These are phyloP conservation scores for Piloderma croceum DNA, from an alignment of 768 basidiomycete genomes.

Conservation along the genomic window DNA sequence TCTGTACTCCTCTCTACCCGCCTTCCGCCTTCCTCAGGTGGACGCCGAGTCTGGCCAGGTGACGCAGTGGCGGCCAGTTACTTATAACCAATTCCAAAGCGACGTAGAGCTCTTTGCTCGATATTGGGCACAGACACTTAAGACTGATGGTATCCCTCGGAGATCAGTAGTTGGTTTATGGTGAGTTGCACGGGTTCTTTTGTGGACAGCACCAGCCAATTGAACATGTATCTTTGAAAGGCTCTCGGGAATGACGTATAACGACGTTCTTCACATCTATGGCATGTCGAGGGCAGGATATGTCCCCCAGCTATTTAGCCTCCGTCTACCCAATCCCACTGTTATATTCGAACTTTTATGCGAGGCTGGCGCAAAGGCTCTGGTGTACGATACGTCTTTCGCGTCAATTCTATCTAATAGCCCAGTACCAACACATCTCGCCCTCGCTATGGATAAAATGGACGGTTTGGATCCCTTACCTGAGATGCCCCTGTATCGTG, in stretches of 20 bases:
- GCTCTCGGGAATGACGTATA: slow-evolving; percentile 68
- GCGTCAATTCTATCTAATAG: slow-evolving; percentile 36
- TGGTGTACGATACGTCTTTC: slow-evolving; percentile 62
- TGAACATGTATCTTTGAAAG: slow-evolving; percentile 31
- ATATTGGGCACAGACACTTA: slow-evolving; percentile 54
- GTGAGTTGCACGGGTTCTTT: slow-evolving; percentile 35
- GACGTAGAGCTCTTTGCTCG: slow-evolving; percentile 64
- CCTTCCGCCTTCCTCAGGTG: slow-evolving; percentile 55
- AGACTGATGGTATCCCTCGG: slow-evolving; percentile 38
- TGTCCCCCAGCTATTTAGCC: slow-evolving; percentile 71
- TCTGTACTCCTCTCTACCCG: slow-evolving; percentile 42
- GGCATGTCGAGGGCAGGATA: slow-evolving; percentile 72
- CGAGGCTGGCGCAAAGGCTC: slow-evolving; percentile 56
- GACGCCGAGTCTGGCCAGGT: slow-evolving; percentile 38
- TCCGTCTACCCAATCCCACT: slow-evolving; percentile 67
- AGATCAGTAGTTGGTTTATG: slow-evolving; percentile 69
- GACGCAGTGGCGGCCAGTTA: slow-evolving; percentile 53
- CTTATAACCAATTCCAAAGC: slow-evolving; percentile 55
- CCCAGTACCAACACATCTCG: slow-evolving; percentile 45
- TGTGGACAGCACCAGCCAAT: slow-evolving; percentile 1
- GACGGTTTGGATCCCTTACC: slow-evolving; percentile 38
- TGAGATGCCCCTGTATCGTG: slow-evolving; percentile 30
- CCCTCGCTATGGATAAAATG: slow-evolving; percentile 35
- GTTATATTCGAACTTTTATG: slow-evolving; percentile 66
- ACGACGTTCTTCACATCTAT: slow-evolving; percentile 69